Percentiles rank a stretch among this genome's conserved stretches.
phyloP scores from a whole-genome alignment of 768 basidiomycete genomes.

The Termitomyces sp. region DNA sequence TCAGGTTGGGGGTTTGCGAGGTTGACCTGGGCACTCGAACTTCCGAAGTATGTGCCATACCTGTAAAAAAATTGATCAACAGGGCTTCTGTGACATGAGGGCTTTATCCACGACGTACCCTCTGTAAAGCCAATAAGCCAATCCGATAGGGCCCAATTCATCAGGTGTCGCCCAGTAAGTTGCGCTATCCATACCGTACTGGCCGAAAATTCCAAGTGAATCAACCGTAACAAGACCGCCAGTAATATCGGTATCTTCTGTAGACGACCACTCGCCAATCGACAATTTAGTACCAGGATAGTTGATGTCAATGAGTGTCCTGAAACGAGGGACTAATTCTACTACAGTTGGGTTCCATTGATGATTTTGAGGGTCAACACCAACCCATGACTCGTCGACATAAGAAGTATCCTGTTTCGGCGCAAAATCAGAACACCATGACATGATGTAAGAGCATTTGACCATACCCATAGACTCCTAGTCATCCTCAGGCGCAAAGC shows the following conservation, averaged over 20 bases:
- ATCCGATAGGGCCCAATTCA: constrained; percentile 43
- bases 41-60: constrained; percentile 44
- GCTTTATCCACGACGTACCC: constrained; percentile 31
- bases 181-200: constrained; percentile 44
- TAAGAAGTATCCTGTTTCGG: constrained; percentile 38
- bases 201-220: constrained; percentile 47
- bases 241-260: constrained; percentile 45
- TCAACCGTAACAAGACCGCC: constrained; percentile 51
- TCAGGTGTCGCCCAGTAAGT: constrained; percentile 51
- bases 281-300: constrained; percentile 55
- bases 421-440: background rate
- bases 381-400: constrained; percentile 54
- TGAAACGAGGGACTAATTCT: constrained; percentile 46
- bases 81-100: background rate
- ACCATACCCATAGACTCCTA: constrained; percentile 44
- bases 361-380: constrained; percentile 37
- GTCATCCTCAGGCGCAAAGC: constrained; percentile 48
- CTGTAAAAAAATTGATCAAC: constrained; percentile 22
- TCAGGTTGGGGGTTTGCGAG: constrained; percentile 35
- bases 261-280: constrained; percentile 50
- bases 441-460: background rate
- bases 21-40: constrained; percentile 40
- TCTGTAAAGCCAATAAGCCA: constrained; percentile 55
- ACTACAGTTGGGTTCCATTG: constrained; percentile 43
- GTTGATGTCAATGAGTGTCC: constrained; percentile 40